These are phyloP conservation scores for Ophiostoma montium DNA, from an alignment of 2,329 filamentous ascomycete species.

Conservation along the genomic window DNA sequence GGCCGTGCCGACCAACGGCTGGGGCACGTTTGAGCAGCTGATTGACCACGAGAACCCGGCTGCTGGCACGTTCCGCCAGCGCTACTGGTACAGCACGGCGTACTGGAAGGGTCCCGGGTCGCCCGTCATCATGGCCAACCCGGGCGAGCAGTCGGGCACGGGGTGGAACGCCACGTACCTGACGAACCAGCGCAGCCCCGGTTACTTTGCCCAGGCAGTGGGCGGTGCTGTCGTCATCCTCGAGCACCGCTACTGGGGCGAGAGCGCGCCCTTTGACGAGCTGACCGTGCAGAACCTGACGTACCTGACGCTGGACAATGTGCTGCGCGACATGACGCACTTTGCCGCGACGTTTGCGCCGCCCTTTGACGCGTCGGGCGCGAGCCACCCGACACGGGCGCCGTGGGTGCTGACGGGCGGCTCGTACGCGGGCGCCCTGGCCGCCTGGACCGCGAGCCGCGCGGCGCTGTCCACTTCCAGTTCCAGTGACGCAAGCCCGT, in stretches of 20 bases:
- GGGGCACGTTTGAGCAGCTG: slow-evolving; percentile 24
- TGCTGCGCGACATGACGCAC: slow-evolving; percentile 27
- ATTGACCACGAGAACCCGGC: slow-evolving; percentile 27
- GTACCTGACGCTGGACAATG: slow-evolving; percentile 27
- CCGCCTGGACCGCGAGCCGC: slow-evolving; percentile 19
- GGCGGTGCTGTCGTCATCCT: slow-evolving; percentile 27
- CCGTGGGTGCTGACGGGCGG: slow-evolving; percentile 42
- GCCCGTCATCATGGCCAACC: slow-evolving; percentile 25
- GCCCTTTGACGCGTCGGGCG: slow-evolving; percentile 32
- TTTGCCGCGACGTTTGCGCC: slow-evolving; percentile 30
- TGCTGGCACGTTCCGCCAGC: slow-evolving; percentile 28
- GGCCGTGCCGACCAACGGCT: slow-evolving; percentile 6
- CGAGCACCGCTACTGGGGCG: slow-evolving; percentile 30
- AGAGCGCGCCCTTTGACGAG: slow-evolving; percentile 22
- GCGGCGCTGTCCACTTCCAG: background rate
- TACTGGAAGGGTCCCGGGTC: slow-evolving; percentile 27
- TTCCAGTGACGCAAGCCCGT: slow-evolving; percentile 14
- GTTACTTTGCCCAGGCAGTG: slow-evolving; percentile 25
- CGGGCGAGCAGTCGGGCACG: slow-evolving; percentile 20
- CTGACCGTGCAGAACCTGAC: slow-evolving; percentile 23
- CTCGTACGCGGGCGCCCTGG: slow-evolving; percentile 40
- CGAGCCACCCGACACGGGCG: slow-evolving; percentile 30
- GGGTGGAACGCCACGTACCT: slow-evolving; percentile 10
- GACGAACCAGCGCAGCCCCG: slow-evolving; percentile 40
- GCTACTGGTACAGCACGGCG: slow-evolving; percentile 27